phyloP scores from a whole-genome alignment of 352 stramenopile species.

The Pythium chondricola region DNA sequence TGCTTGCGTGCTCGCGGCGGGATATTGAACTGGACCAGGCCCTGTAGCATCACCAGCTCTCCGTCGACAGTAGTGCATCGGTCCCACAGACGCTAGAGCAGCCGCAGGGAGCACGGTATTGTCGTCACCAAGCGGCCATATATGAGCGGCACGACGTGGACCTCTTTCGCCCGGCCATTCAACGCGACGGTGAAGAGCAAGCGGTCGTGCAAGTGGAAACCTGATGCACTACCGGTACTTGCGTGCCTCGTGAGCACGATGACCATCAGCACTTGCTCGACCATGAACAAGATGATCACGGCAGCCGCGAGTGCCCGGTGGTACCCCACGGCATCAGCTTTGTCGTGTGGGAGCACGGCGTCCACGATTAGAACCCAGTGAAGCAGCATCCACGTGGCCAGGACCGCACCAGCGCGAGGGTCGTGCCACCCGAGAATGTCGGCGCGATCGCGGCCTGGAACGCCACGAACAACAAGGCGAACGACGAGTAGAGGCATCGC shows the following conservation, averaged over 20 bases:
- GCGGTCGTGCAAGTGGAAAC: conserved; percentile 1
- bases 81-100: conserved; percentile 12
- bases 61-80: background rate
- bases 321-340: background rate
- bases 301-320: background rate
- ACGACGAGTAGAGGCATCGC: conserved; percentile 3
- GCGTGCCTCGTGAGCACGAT: background rate
- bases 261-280: conserved; percentile 2
- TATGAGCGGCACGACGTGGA: conserved; percentile 8
- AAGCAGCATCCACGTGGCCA: conserved; percentile 14
- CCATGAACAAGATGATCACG: conserved; percentile 7
- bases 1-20: too few relatives aligned
- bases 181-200: conserved; percentile 7
- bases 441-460: conserved; percentile 6
- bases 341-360: conserved; percentile 8
- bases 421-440: conserved; percentile 9
- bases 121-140: conserved; percentile 7
- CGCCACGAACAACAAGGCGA: conserved; percentile 15
- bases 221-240: too few relatives aligned
- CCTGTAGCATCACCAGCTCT: conserved; percentile 12
- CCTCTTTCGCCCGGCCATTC: background rate
- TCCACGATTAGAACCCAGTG: conserved; percentile 16
- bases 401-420: background rate
- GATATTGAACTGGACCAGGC: conserved; percentile 9
- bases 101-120: conserved; percentile 12